Percentiles rank a stretch among this genome's conserved stretches.
phyloP scores from a whole-genome alignment of 306 rosid species.

The Chamaecrista fasciculata region DNA sequence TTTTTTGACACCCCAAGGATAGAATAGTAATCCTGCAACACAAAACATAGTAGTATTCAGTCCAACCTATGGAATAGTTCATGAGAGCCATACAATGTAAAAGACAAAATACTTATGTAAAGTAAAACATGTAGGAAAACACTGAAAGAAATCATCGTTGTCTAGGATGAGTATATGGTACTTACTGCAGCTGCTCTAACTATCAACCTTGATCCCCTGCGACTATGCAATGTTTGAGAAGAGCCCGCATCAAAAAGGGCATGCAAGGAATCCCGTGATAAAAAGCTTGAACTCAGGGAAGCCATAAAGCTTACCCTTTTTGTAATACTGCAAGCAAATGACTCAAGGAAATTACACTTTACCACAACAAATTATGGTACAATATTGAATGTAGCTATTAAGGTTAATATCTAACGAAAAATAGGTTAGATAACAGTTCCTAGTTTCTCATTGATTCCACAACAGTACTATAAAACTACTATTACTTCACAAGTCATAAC shows the following conservation, averaged over 20 bases:
- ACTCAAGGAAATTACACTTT: constrained; percentile 17
- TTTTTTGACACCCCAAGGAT: constrained; percentile 86
- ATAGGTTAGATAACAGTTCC: not conserved
- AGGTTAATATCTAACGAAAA: not conserved
- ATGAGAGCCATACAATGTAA: not conserved
- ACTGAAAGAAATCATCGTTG: constrained; percentile 1
- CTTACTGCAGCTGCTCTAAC: constrained; percentile 92
- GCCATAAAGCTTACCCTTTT: constrained; percentile 53
- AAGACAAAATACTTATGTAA: not conserved
- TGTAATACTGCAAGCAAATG: constrained; percentile 50
- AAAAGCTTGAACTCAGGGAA: constrained; percentile 57
- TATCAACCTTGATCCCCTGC: constrained; percentile 56
- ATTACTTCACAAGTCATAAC: not conserved
- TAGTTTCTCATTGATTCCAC: not conserved
- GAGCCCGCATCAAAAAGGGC: constrained; percentile 38
- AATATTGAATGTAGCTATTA: not conserved
- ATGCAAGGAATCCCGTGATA: constrained; percentile 54
- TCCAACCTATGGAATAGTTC: constrained; percentile 6
- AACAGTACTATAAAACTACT: constrained; percentile 12
- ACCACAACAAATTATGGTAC: constrained; percentile 1
- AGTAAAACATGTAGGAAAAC: not conserved
- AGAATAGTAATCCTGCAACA: constrained; percentile 82
- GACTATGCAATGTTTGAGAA: constrained; percentile 51
- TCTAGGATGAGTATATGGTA: constrained; percentile 25
- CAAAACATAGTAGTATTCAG: constrained; percentile 22